Evolutionary conservation across 495 filamentous ascomycete genomes (phyloP).

Genomic region (Penicillium chermesinum): DNA sequence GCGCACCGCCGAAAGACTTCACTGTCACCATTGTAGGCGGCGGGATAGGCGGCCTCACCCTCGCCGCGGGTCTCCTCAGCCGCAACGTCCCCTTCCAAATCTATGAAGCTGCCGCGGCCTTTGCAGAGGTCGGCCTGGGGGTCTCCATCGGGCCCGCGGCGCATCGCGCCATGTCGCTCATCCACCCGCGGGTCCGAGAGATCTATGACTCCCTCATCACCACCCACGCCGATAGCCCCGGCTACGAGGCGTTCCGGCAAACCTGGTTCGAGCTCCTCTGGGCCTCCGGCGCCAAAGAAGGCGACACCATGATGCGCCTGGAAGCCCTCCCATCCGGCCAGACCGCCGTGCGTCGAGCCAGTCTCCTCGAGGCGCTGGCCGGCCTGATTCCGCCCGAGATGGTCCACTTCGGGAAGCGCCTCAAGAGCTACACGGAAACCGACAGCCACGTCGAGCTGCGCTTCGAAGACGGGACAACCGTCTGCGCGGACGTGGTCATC

Average conservation of each 20-base stretch:
- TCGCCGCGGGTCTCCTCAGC: conserved; percentile 51
- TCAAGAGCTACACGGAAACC: conserved; percentile 17
- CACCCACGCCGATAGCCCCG: conserved; percentile 24
- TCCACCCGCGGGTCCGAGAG: conserved; percentile 38
- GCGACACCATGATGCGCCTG: conserved; percentile 25
- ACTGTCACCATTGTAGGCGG: conserved; percentile 55
- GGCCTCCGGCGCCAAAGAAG: conserved; percentile 18
- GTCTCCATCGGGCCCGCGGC: conserved; percentile 57
- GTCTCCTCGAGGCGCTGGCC: conserved; percentile 57
- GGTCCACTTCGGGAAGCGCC: conserved; percentile 31
- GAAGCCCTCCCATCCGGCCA: conserved; percentile 30
- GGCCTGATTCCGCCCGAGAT: conserved; percentile 44
- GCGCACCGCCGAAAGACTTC: conserved; percentile 17
- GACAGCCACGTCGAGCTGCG: conserved; percentile 14
- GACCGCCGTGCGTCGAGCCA: conserved; percentile 46
- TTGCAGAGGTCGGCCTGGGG: conserved; percentile 56
- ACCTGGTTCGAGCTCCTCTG: conserved; percentile 30
- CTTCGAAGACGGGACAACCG: conserved; percentile 32
- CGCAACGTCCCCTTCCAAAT: conserved; percentile 45
- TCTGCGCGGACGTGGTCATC: conserved; percentile 41
- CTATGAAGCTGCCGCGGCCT: conserved; percentile 50
- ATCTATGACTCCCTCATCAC: conserved; percentile 33
- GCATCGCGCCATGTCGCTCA: conserved; percentile 46
- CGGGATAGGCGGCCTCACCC: conserved; percentile 54
- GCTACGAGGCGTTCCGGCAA: conserved; percentile 17